Evolutionary conservation across 108 stramenopile genomes (phyloP).

Genomic region (Skeletonema menzelii): DNA sequence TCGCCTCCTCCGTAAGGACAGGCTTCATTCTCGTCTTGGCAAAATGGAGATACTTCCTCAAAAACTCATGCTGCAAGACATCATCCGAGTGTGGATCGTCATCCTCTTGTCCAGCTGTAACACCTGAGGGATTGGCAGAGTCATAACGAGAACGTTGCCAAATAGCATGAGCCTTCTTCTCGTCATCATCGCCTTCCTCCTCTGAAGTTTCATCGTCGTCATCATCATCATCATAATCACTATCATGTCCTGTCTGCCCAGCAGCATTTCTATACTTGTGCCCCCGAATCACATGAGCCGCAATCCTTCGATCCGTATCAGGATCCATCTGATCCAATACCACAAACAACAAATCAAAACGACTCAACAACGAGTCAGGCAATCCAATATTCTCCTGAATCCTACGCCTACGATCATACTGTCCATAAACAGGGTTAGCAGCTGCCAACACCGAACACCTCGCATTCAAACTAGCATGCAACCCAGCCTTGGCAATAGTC

Average conservation of each 20-base stretch:
- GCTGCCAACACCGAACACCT: conserved; percentile 98
- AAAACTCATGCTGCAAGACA: conserved; percentile 91
- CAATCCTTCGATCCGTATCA: conserved; percentile 90
- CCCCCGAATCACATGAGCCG: conserved; percentile 93
- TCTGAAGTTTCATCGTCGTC: conserved; percentile 57
- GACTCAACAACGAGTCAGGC: conserved; percentile 97
- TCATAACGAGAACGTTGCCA: conserved; percentile 70
- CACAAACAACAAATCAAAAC: conserved; percentile 99
- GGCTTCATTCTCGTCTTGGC: conserved; percentile 93
- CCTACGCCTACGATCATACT: conserved; percentile 93
- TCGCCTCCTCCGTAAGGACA: conserved; percentile 89
- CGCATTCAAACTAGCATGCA: conserved; percentile 94
- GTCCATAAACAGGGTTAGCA: conserved; percentile 99
- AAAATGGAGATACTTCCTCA: conserved; percentile 97
- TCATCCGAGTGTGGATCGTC: conserved; percentile 76
- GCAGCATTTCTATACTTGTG: conserved; percentile 90
- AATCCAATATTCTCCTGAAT: conserved; percentile 99
- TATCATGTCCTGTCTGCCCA: conserved; percentile 74
- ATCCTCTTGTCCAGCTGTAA: conserved; percentile 1
- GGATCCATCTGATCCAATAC: conserved; percentile 98
- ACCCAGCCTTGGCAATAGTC: conserved; percentile 99
- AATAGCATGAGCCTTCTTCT: conserved; percentile 57
- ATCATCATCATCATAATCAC: conserved; percentile 81
- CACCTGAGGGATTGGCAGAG: conserved; percentile 1
- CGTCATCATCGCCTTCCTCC: conserved; percentile 39